These are phyloP conservation scores for Hymenoscyphus infarciens DNA, from an alignment of 2,329 filamentous ascomycete species.

Conservation along the genomic window DNA sequence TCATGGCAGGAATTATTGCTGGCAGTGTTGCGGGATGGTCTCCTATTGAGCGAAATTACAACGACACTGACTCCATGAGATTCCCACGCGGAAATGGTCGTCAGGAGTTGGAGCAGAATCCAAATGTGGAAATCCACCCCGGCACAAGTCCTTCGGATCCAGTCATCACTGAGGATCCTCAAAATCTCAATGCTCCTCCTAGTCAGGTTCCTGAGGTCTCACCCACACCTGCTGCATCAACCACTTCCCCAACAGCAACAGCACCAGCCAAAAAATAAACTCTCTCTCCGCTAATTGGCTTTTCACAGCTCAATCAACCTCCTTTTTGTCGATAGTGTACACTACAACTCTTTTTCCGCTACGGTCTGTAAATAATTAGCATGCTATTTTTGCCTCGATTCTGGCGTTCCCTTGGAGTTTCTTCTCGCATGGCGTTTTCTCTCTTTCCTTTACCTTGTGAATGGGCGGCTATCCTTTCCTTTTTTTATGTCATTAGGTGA, in stretches of 20 bases:
- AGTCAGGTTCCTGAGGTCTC: constrained; percentile 30
- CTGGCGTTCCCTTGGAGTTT: not conserved
- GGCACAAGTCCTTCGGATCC: constrained; percentile 46
- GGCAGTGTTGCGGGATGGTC: constrained; percentile 76
- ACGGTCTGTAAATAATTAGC: constrained; percentile 15
- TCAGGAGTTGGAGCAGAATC: constrained; percentile 41
- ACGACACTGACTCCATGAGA: constrained; percentile 29
- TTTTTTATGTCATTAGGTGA: not conserved
- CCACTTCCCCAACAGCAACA: not conserved
- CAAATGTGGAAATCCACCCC: constrained; percentile 46
- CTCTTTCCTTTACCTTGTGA: not conserved
- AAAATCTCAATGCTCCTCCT: constrained; percentile 25
- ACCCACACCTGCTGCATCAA: constrained; percentile 9
- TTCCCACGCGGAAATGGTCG: constrained; percentile 30
- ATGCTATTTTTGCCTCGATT: too few species aligned
- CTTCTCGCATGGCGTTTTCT: not conserved
- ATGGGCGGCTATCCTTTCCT: not conserved
- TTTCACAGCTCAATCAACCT: not conserved
- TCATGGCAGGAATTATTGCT: constrained; percentile 81
- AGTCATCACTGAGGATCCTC: constrained; percentile 42
- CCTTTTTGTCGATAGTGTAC: constrained; percentile 18
- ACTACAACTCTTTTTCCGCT: constrained; percentile 6
- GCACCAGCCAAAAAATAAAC: not conserved
- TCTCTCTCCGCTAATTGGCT: not conserved
- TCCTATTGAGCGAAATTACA: constrained; percentile 58